Evolutionary conservation across 495 filamentous ascomycete species (phyloP), one percentile per base, ranked within the genome.

Genomic region (Trichoderma virens): DNA sequence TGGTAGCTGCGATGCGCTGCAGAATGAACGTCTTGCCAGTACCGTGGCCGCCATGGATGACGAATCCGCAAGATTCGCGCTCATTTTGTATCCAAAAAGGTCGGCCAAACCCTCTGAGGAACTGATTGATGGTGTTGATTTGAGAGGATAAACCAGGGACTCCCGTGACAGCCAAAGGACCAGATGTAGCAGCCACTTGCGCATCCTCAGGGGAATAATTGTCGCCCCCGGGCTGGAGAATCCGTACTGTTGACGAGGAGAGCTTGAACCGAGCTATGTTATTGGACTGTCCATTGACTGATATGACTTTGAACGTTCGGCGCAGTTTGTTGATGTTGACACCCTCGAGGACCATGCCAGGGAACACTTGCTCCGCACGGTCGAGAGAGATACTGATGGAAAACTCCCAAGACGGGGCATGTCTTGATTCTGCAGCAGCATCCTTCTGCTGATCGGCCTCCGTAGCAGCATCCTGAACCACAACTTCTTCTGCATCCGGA

Each of bases 1-100:
- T 82, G 9, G 85, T 82, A n/a, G 75, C 74, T 23, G 83, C 80
- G n/a, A 95, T 82, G 61, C 83, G 82, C 31, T 85, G 70, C 2
- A 96, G 74, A 16, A 96, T 76, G 64, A 87, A 76, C 18, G 85
- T 87, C 73, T 95, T 97, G 2, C 92, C 92, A 0, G 89, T 94
- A 65, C 94, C 88, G 68, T 90, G 85, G 61, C 89, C 84, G 54
- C 94, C 91, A 76, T 94, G 85, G 51, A 98, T 78, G 65, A 96
- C 76, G 59, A 94, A 83, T 34, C 86, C 79, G 51, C 82, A 82
- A 43, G 82, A 74, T 66, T 71, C 65, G 70, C 64, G 64, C 68
- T 65, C 70, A 66, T 39, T 69, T 66, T 56, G 68, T 69, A 54
- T 74, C 71, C 32, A 70, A 70, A 30, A 67, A 67, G 41, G 70